Conservation (phyloP, 441 rosid genomes). For the Populus hybrid region DNA sequence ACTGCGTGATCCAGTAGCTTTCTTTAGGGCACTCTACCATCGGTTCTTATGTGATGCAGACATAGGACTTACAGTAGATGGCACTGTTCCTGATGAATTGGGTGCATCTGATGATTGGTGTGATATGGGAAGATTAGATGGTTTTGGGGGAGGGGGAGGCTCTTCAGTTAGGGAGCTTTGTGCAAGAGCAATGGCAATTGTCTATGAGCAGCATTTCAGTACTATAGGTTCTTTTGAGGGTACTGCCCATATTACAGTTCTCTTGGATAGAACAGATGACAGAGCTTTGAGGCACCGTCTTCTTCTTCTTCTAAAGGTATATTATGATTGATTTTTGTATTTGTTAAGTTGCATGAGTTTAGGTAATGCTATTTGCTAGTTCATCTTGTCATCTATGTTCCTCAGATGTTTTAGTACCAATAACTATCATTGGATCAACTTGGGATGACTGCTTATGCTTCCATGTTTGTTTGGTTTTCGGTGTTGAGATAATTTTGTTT, state of each 20-base stretch:
- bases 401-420: neutral
- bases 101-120: constrained; percentile 99
- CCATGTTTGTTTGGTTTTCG: neutral
- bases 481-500: neutral
- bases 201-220: constrained; percentile 90
- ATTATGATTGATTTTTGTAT: constrained; percentile 1
- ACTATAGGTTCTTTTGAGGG: constrained; percentile 96
- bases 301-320: constrained; percentile 91
- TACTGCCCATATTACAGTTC: constrained; percentile 90
- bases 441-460: neutral
- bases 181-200: constrained; percentile 99
- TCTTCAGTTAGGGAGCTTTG: constrained; percentile 99
- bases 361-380: neutral
- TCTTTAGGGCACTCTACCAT: constrained; percentile 98
- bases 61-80: constrained; percentile 93
- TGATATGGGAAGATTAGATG: constrained; percentile 97
- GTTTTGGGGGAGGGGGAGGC: constrained; percentile 99
- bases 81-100: constrained; percentile 95
- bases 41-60: constrained; percentile 99
- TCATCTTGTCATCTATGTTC: neutral
- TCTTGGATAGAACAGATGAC: constrained; percentile 95
- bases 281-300: constrained; percentile 99
- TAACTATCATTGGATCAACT: neutral
- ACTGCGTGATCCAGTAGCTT: constrained; percentile 94
- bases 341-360: constrained; percentile 1